A percentile compares a stretch with the other conserved stretches of the same genome.
phyloP scores from a whole-genome alignment of 768 basidiomycete genomes.

The Pilatotrama ljubarskyi region DNA sequence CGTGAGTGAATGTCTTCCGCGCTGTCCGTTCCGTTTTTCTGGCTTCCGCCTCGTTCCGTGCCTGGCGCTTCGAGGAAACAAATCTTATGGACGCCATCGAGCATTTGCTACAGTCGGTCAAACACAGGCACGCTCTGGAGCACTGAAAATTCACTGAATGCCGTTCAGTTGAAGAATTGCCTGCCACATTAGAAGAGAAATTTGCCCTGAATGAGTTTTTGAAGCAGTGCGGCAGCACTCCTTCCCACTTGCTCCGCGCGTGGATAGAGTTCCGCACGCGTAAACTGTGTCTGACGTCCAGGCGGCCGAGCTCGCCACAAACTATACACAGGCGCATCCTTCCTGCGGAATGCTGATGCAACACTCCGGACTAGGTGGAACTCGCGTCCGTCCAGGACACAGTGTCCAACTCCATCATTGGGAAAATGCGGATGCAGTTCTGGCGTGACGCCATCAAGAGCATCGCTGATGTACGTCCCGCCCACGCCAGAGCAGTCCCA shows the following conservation, averaged over 20 bases:
- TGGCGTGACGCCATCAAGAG: slow-evolving; percentile 80
- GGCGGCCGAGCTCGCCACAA: not conserved
- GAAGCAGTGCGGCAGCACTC: too few species aligned
- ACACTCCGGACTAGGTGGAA: slow-evolving; percentile 55
- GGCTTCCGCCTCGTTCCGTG: not conserved
- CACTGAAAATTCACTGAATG: too few species aligned
- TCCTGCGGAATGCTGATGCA: slow-evolving; percentile 7
- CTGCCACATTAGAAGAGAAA: too few species aligned
- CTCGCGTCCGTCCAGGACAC: slow-evolving; percentile 74
- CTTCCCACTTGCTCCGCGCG: too few species aligned
- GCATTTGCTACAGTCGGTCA: too few species aligned
- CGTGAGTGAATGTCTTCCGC: slow-evolving; percentile 46
- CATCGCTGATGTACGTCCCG: slow-evolving; percentile 57
- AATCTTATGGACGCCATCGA: too few species aligned
- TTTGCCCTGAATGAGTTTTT: too few species aligned
- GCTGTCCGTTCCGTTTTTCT: not conserved
- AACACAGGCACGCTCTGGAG: too few species aligned
- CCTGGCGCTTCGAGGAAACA: not conserved
- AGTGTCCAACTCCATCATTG: slow-evolving; percentile 71
- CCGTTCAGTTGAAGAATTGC: too few species aligned
- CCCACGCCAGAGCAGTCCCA: not conserved
- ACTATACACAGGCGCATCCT: not conserved
- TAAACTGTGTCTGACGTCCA: slow-evolving; percentile 1
- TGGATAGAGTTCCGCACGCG: not conserved
- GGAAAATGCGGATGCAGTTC: slow-evolving; percentile 85